Evolutionary conservation across 2,329 filamentous ascomycete species (phyloP), one percentile per base, ranked within the genome.

Genomic region (Metarhizium anisopliae): DNA sequence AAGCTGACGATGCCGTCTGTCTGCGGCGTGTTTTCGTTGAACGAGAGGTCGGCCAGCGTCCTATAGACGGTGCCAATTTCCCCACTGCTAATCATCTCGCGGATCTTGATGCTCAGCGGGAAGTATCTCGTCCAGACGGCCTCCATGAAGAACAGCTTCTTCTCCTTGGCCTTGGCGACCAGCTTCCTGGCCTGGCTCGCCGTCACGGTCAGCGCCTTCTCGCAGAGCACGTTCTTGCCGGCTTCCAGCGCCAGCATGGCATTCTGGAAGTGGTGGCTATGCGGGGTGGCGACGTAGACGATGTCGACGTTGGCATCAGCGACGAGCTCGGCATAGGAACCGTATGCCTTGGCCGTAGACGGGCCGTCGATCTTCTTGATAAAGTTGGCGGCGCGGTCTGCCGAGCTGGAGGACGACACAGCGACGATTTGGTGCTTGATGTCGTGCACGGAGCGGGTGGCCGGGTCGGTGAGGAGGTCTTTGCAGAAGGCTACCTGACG

Each of bases 201-300:
- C 60, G 87, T 95, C 59, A 93, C 88, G 1, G 90, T 95, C 64
- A 96, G 86, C 0, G 91, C 83, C 77, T 96, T 96, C 72, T 96
- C 91, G 70, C 90, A 95, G 38, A 96, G 81, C 35, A 96, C 90
- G 64, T 93, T 81, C 78, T 95, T 96, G 65, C 89, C 88, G 7
- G 87, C 88, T 61, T 89, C 81, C 43, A 96, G 78, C 47, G 85
- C 87, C n/a, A 95, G 80, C 82, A 91, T 89, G 60, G 84, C 82
- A 72, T 96, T 93, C 70, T 95, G 90, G 75, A 92, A 95, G 75
- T 96, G 91, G 70, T 95, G 91, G 64, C 88, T 92, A 74, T 95
- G 91, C 16, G 91, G 91, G 4, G 91, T 95, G 29, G 90, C 90
- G 55, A 96, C 83, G 71, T 95, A 96, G 72, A 96, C 74, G 63